These are phyloP conservation scores for Yamadazyma conglobata DNA, from an alignment of 1,139 yeast genomes.

Conservation along the genomic window DNA sequence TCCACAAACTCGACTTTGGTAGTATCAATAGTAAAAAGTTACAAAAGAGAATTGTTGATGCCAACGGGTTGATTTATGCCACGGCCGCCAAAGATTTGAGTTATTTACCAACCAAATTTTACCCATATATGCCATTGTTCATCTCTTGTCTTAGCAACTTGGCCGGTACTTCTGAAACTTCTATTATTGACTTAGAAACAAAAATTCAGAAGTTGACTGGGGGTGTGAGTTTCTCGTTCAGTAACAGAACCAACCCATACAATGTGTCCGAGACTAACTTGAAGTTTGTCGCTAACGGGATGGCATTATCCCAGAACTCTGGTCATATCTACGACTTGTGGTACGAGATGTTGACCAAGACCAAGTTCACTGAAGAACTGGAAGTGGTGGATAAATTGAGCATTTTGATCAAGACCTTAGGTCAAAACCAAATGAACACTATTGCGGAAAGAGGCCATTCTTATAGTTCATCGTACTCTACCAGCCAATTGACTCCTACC, in stretches of 20 bases:
- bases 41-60: slow-evolving; percentile 54
- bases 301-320: slow-evolving; percentile 68
- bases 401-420: slow-evolving; percentile 68
- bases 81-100: slow-evolving; percentile 57
- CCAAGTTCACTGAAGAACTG: slow-evolving; percentile 49
- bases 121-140: slow-evolving; percentile 73
- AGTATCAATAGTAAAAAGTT: slow-evolving; percentile 22
- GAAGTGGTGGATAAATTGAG: slow-evolving; percentile 61
- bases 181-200: slow-evolving; percentile 82
- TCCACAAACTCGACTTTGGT: slow-evolving; percentile 28
- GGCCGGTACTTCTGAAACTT: slow-evolving; percentile 65
- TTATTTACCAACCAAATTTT: slow-evolving; percentile 55
- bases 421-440: slow-evolving; percentile 73
- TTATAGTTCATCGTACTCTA: slow-evolving; percentile 69
- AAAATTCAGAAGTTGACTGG: slow-evolving; percentile 82
- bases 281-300: slow-evolving; percentile 57
- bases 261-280: slow-evolving; percentile 43
- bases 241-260: slow-evolving; percentile 55
- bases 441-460: slow-evolving; percentile 89
- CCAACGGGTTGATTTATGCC: slow-evolving; percentile 74
- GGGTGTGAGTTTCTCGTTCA: slow-evolving; percentile 63
- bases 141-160: slow-evolving; percentile 77
- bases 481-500: slow-evolving; percentile 59
- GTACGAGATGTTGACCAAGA: slow-evolving; percentile 62
- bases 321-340: slow-evolving; percentile 60